Conservation (phyloP, 2,329 filamentous ascomycete genomes). For the Delphinella strobiligena region DNA sequence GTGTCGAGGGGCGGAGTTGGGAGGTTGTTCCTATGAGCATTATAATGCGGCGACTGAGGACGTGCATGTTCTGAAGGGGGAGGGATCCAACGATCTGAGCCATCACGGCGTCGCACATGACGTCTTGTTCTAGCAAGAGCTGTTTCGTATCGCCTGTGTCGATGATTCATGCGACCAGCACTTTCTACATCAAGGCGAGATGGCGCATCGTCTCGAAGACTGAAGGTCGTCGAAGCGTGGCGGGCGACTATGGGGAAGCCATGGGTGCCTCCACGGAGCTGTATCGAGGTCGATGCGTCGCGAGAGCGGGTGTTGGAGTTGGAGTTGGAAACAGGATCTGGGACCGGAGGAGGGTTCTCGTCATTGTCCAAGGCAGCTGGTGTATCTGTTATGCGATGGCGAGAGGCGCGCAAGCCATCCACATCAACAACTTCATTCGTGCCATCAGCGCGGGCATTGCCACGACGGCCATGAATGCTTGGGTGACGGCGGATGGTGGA, state of each 20-base stretch:
- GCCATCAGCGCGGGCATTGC: neutral
- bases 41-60: conserved; percentile 6
- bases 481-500: conserved; percentile 44
- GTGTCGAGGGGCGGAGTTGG: conserved; percentile 6
- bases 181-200: conserved; percentile 2
- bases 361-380: neutral
- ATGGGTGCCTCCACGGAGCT: no score
- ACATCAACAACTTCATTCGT: neutral
- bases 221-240: neutral
- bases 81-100: conserved; percentile 1
- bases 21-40: neutral
- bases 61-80: conserved; percentile 5
- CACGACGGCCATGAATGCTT: conserved; percentile 13
- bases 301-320: no score
- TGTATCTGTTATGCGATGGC: conserved; percentile 9
- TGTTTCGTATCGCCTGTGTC: neutral
- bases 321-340: no score
- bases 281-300: no score
- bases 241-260: conserved; percentile 3
- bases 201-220: neutral
- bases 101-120: neutral
- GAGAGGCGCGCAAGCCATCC: no score
- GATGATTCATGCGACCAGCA: neutral
- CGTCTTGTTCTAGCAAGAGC: neutral
- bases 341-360: no score